phyloP scores from a whole-genome alignment of 495 filamentous ascomycete genomes.

The Neurospora sp. region DNA sequence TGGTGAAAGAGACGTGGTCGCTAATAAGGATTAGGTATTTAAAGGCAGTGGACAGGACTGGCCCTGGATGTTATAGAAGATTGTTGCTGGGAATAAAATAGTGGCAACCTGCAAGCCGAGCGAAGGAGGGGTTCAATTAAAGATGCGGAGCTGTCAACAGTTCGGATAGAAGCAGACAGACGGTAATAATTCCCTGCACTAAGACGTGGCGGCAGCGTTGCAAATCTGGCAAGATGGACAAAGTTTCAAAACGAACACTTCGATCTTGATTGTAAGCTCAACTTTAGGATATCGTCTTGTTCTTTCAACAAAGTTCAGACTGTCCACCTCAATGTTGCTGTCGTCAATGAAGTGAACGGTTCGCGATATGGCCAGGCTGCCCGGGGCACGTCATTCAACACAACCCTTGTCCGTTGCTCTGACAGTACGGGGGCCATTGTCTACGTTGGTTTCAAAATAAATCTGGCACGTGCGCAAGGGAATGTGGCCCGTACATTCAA shows the following conservation, averaged over 20 bases:
- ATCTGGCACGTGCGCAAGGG: too few species aligned
- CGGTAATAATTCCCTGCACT: not conserved
- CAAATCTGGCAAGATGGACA: not conserved
- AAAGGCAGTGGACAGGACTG: not conserved
- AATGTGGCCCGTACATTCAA: too few species aligned
- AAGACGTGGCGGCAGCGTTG: not conserved
- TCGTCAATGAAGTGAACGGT: not conserved
- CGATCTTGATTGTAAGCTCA: not conserved
- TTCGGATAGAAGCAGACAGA: not conserved
- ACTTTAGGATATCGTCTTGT: not conserved
- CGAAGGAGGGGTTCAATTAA: not conserved
- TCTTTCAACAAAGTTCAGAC: not conserved
- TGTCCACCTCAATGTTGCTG: not conserved
- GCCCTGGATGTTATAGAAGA: not conserved
- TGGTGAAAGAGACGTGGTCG: not conserved
- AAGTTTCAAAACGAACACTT: not conserved
- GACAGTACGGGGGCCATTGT: too few species aligned
- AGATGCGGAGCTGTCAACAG: not conserved
- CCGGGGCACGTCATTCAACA: constrained; percentile 9
- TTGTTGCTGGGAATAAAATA: not conserved
- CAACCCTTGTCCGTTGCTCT: not conserved
- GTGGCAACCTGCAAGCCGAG: not conserved
- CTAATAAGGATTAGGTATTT: not conserved
- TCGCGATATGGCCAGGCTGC: not conserved
- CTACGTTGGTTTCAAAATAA: too few species aligned